Conservation (phyloP, 139 green algal genomes). For the Pedinophyceae sp. region DNA sequence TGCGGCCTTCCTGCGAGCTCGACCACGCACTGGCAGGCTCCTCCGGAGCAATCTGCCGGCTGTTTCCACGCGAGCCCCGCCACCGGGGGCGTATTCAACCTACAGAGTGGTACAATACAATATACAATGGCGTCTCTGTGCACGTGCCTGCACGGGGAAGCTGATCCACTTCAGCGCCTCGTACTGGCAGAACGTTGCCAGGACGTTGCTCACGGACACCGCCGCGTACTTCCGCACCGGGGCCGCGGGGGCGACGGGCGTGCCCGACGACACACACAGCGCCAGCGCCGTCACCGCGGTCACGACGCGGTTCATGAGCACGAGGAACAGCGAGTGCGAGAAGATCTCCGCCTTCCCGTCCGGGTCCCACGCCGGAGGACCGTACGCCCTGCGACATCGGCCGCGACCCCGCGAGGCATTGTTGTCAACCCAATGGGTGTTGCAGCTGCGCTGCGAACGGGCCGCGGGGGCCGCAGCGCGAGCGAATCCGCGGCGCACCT, state of each 20-base stretch:
- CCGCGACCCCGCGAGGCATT: neutral
- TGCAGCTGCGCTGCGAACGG: neutral
- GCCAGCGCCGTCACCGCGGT: slow-evolving; percentile 39
- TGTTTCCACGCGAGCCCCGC: too few relatives aligned
- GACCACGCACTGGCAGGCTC: too few relatives aligned
- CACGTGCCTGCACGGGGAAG: slow-evolving; percentile 91
- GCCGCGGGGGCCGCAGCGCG: slow-evolving; percentile 4
- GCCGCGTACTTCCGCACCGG: slow-evolving; percentile 48
- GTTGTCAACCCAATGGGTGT: slow-evolving; percentile 18
- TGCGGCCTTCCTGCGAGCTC: too few relatives aligned
- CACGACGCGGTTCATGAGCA: slow-evolving; percentile 86
- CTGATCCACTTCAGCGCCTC: slow-evolving; percentile 93
- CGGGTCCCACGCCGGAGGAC: slow-evolving; percentile 10
- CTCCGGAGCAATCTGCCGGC: too few relatives aligned
- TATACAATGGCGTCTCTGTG: too few relatives aligned
- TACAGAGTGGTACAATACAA: too few relatives aligned
- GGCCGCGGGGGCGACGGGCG: slow-evolving; percentile 28
- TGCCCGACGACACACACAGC: slow-evolving; percentile 24
- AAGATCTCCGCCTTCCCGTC: slow-evolving; percentile 58
- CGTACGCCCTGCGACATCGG: slow-evolving; percentile 1
- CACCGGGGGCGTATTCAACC: too few relatives aligned
- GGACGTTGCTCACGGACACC: slow-evolving; percentile 78
- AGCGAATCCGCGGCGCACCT: too few relatives aligned
- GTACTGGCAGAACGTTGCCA: slow-evolving; percentile 95
- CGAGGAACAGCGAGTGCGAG: slow-evolving; percentile 79